A percentile compares a stretch with the other conserved stretches of the same genome.
Conservation (phyloP, 805 yeast genomes). For the Wickerhamiella siamensis region DNA sequence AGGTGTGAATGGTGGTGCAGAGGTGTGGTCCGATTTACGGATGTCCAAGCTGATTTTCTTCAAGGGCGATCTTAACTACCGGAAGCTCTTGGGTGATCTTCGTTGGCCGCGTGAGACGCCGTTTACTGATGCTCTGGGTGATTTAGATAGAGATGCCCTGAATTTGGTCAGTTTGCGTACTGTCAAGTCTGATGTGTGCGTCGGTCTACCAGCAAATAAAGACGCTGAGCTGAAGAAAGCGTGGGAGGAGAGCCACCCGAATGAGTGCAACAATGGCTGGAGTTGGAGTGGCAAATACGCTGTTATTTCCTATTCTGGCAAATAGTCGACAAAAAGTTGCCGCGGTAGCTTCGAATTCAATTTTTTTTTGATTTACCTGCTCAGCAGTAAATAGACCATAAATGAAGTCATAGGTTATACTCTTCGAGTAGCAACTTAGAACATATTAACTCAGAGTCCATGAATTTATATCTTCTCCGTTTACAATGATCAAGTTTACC, state of each 20-base stretch:
- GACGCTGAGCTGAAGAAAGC: conserved; percentile 49
- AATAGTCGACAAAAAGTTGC: too few species aligned
- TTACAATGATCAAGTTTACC: too few species aligned
- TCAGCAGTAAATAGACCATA: too few species aligned
- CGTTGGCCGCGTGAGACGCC: conserved; percentile 75
- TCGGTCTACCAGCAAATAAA: conserved; percentile 58
- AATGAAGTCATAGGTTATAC: too few species aligned
- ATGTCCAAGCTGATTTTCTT: conserved; percentile 55
- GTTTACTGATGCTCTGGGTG: conserved; percentile 54
- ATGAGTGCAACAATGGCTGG: conserved; percentile 66
- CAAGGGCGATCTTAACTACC: conserved; percentile 92
- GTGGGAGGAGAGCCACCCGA: conserved; percentile 43
- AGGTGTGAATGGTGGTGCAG: conserved; percentile 44
- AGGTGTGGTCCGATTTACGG: conserved; percentile 44
- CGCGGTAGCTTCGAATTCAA: too few species aligned
- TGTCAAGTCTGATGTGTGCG: conserved; percentile 91
- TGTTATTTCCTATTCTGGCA: conserved; percentile 38
- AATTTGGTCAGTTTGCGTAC: conserved; percentile 71
- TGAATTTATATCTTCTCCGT: too few species aligned
- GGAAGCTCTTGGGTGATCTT: conserved; percentile 86
- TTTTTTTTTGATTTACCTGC: too few species aligned
- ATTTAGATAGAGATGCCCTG: conserved; percentile 47
- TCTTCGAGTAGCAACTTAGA: too few species aligned
- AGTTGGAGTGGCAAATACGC: conserved; percentile 87
- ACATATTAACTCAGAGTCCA: too few species aligned